A percentile compares a stretch with the other conserved stretches of the same genome.
Conservation (phyloP, 768 basidiomycete species). For the Suillus brevipes region DNA sequence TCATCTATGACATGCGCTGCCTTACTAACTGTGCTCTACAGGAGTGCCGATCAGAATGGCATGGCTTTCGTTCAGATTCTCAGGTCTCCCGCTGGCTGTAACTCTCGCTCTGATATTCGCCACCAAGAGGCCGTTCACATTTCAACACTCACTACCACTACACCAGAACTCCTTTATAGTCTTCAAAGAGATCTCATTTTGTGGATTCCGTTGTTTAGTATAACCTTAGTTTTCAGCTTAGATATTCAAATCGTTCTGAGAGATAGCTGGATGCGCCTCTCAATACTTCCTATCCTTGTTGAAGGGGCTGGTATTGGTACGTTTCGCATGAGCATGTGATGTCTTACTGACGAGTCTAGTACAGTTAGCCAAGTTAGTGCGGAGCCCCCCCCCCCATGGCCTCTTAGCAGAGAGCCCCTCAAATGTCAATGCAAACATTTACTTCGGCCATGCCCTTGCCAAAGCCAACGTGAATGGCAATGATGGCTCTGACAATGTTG, state of each 20-base stretch:
- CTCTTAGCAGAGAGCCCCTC: conserved; percentile 39
- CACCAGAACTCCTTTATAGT: not conserved
- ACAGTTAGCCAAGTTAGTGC: conserved; percentile 43
- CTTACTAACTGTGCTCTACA: too few species aligned
- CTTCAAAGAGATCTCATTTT: not conserved
- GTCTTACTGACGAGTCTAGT: not conserved
- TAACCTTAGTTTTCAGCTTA: not conserved
- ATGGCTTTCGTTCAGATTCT: too few species aligned
- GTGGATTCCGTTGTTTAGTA: not conserved
- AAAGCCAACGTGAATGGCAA: conserved; percentile 32
- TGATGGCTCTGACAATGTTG: conserved; percentile 23
- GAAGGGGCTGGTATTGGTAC: conserved; percentile 37
- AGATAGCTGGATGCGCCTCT: conserved; percentile 36
- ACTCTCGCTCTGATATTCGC: too few species aligned
- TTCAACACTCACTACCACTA: not conserved
- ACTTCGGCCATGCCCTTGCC: conserved; percentile 39
- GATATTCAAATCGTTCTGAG: not conserved
- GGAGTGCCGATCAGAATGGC: too few species aligned
- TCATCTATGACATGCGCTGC: too few species aligned
- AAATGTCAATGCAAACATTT: conserved; percentile 33
- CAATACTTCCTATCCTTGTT: conserved; percentile 37
- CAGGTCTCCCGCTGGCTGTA: too few species aligned
- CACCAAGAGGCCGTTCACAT: not conserved
- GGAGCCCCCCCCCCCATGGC: conserved; percentile 42
- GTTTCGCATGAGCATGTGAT: conserved; percentile 11